phyloP scores from a whole-genome alignment of 2,329 filamentous ascomycete species.

The Cladosporium sp. region DNA sequence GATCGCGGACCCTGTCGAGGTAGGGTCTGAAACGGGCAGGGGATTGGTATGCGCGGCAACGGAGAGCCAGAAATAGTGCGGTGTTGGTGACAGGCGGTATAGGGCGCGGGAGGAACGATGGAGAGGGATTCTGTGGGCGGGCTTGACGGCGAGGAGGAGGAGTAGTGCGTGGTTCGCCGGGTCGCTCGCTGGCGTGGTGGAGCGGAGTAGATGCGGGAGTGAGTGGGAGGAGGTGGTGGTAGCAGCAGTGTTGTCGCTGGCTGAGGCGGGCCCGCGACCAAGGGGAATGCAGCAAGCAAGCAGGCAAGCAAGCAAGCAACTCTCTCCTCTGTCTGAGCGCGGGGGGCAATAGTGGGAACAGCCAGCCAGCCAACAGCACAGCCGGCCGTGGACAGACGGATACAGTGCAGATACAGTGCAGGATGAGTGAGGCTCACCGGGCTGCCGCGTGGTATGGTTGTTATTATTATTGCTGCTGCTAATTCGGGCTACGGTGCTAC shows the following conservation, averaged over 20 bases:
- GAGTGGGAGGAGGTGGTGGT: no score
- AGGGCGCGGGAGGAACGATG: slow-evolving; percentile 11
- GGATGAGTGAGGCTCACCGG: background rate
- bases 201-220: background rate
- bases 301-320: background rate
- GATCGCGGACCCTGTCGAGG: slow-evolving; percentile 18
- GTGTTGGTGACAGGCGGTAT: slow-evolving; percentile 9
- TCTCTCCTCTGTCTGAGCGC: background rate
- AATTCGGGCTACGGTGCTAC: background rate
- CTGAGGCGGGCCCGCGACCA: background rate
- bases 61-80: slow-evolving; percentile 14
- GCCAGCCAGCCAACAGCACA: background rate
- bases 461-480: background rate
- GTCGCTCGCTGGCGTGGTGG: background rate
- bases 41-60: slow-evolving; percentile 17
- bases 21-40: slow-evolving; percentile 15
- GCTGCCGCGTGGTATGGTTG: background rate
- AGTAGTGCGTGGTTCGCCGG: background rate
- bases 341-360: background rate
- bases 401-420: no score
- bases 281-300: background rate
- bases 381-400: background rate
- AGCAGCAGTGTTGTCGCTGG: background rate
- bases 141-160: background rate
- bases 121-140: background rate